Evolutionary conservation across 331 rosid genomes (phyloP), one percentile per base, ranked within the genome.

Genomic region (Ulmus americana): DNA sequence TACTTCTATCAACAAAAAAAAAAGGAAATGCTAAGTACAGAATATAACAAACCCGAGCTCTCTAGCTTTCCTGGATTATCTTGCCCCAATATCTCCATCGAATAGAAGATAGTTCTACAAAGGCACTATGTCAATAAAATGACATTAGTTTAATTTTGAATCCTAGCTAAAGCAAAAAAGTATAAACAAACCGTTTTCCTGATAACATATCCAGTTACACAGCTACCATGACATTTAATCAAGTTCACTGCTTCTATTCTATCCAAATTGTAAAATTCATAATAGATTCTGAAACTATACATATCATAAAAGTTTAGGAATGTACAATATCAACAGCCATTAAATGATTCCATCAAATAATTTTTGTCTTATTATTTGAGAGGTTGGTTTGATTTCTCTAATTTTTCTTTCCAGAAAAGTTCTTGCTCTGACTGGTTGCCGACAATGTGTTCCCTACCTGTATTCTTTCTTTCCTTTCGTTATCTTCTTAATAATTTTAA

Each of bases 241-340:
- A 92, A 85, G 83, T 85, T 95, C 80, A 89, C 97, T 18, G 95
- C 97, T 78, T 92, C 98, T 74, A 89, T 97, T 70, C 97, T 84
- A 68, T 92, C 98, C 90, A 92, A 78, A 79, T 97, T 92, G 80
- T 35, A 68, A 75, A 51, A 22, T 53, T 65, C 12, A 76, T 59
- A 62, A 43, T 41, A 50, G 47, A 62, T 22, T 56, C 45, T 48
- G 47, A 69, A 40, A 41, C 45, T 68, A 39, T 15, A 5, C 1
- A 59, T 16, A 39, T 14, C 7, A 22, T 11, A 49, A 69, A 5
- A 41, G 47, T 20, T 15, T 44, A 41, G 35, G 12, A 5, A 42
- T 6, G 38, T 18, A 44, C 3, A 41, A 2, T 20, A 55, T 0
- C 4, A 35, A 39, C 9, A 40, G 9, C 4, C 44, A 55, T 9